These are phyloP conservation scores for Tulasnella sp. DNA, from an alignment of 768 basidiomycete species.

Conservation along the genomic window DNA sequence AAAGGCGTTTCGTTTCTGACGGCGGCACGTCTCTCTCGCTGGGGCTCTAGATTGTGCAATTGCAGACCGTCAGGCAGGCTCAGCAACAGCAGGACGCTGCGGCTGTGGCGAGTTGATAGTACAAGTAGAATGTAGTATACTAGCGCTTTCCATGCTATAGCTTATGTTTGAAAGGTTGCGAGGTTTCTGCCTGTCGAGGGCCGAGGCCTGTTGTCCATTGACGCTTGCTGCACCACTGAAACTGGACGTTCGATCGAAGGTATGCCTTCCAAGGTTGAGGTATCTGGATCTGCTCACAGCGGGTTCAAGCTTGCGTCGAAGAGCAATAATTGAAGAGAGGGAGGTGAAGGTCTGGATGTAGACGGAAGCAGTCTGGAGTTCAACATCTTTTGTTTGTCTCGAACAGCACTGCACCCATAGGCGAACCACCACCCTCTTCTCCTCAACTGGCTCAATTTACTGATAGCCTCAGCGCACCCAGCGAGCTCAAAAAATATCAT, in stretches of 20 bases:
- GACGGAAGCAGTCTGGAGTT: neutral
- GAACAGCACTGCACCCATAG: neutral
- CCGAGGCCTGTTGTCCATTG: neutral
- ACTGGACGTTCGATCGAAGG: too few relatives aligned
- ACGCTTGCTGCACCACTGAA: neutral
- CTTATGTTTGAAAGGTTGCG: neutral
- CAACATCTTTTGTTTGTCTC: neutral
- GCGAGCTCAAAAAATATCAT: neutral
- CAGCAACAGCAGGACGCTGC: slow-evolving; percentile 5
- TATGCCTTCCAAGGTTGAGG: neutral
- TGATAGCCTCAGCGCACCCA: neutral
- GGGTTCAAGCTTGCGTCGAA: neutral
- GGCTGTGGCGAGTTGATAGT: neutral
- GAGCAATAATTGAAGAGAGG: neutral
- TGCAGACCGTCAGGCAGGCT: slow-evolving; percentile 52
- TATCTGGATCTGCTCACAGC: neutral
- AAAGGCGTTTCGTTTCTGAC: neutral
- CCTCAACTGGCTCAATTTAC: neutral
- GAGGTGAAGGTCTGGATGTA: neutral
- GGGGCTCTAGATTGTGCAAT: slow-evolving; percentile 59
- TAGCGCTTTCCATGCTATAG: neutral
- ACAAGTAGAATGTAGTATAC: neutral
- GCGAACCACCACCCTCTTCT: neutral
- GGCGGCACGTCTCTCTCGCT: neutral
- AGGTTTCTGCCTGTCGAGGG: neutral